These are phyloP conservation scores for Cantharellus cinnabarinus DNA, from an alignment of 768 basidiomycete genomes.

Conservation along the genomic window DNA sequence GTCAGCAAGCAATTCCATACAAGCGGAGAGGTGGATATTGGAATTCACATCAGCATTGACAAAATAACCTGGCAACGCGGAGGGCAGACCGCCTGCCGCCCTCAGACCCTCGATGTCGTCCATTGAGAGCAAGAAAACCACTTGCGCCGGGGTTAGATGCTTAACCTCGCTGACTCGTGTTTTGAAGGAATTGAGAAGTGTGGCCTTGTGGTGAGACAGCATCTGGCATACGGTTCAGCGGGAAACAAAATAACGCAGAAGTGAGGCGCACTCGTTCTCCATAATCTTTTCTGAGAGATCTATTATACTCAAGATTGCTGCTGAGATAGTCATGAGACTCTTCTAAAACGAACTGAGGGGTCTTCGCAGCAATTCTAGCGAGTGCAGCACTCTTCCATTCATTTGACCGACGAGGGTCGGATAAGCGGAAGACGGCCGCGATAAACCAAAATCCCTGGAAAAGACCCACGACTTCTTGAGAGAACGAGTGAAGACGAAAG, in stretches of 20 bases:
- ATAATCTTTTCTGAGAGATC: conserved; percentile 73
- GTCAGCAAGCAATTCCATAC: conserved; percentile 75
- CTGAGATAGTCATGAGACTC: conserved; percentile 61
- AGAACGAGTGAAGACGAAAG: conserved; percentile 36
- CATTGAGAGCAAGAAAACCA: conserved; percentile 41
- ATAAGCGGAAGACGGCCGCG: conserved; percentile 70
- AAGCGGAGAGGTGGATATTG: conserved; percentile 39
- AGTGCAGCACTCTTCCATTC: conserved; percentile 57
- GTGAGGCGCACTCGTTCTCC: conserved; percentile 39
- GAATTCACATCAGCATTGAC: conserved; percentile 68
- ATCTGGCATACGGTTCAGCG: conserved; percentile 28
- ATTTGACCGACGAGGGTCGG: conserved; percentile 16
- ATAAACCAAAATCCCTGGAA: conserved; percentile 94
- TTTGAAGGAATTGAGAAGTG: conserved; percentile 45
- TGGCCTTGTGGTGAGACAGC: conserved; percentile 40
- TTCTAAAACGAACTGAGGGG: conserved; percentile 69
- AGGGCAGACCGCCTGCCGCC: conserved; percentile 56
- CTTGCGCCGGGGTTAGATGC: conserved; percentile 57
- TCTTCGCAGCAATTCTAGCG: conserved; percentile 62
- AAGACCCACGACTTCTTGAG: conserved; percentile 41
- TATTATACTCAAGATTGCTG: conserved; percentile 83
- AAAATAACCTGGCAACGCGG: conserved; percentile 72
- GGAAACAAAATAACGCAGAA: neutral
- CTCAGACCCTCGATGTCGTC: conserved; percentile 80
- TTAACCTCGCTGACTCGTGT: conserved; percentile 48